Conservation (phyloP, 768 basidiomycete species). For the Cyclocybe aegerita region DNA sequence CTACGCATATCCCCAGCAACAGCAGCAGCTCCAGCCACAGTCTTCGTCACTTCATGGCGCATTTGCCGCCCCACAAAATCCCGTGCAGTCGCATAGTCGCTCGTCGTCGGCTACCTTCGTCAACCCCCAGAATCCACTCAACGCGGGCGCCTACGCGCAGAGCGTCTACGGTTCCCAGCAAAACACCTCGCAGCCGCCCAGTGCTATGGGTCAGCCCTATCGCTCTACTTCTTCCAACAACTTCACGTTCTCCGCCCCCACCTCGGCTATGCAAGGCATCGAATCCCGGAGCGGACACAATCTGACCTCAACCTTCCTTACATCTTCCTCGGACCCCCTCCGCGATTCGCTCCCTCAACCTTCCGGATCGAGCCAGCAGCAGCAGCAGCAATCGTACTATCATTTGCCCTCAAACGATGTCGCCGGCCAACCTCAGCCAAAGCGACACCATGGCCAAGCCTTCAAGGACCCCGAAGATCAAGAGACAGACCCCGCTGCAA, state of each 20-base stretch:
- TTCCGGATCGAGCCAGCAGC: constrained; percentile 10
- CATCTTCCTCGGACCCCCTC: constrained; percentile 26
- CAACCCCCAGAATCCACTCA: constrained; percentile 9
- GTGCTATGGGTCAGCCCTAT: constrained; percentile 7
- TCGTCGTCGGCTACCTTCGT: constrained; percentile 16
- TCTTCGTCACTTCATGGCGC: constrained; percentile 23
- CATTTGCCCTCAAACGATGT: constrained; percentile 12
- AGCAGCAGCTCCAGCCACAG: constrained; percentile 3
- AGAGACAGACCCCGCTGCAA: constrained; percentile 27
- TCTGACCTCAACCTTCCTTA: constrained; percentile 4
- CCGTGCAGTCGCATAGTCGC: constrained; percentile 17
- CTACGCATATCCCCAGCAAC: constrained; percentile 15
- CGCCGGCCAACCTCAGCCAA: constrained; percentile 25
- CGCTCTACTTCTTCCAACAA: constrained; percentile 14
- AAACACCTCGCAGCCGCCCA: constrained; percentile 2
- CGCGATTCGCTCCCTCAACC: constrained; percentile 24
- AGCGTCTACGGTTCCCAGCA: constrained; percentile 13
- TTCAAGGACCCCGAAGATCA: constrained; percentile 36
- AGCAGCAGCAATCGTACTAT: constrained; percentile 21
- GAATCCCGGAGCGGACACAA: background rate
- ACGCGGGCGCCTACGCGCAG: constrained; percentile 9
- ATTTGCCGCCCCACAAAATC: constrained; percentile 15
- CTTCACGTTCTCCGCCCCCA: constrained; percentile 10
- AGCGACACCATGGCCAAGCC: constrained; percentile 33
- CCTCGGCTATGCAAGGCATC: background rate